phyloP scores from a whole-genome alignment of 139 green algal genomes.

The Chlamydomonas applanata region DNA sequence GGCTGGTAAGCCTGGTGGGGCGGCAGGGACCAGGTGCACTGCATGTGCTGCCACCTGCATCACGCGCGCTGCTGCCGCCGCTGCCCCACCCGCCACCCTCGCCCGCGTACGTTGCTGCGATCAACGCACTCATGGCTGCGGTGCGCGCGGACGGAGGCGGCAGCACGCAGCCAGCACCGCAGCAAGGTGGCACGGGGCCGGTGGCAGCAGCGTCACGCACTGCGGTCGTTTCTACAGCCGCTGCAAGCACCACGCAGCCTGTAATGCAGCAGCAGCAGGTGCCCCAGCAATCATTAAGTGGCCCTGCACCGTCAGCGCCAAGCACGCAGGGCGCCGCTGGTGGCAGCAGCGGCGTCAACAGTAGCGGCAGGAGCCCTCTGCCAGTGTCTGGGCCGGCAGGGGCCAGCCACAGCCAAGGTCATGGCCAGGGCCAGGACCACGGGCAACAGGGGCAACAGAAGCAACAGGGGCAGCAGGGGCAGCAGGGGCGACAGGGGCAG shows the following conservation, averaged over 20 bases:
- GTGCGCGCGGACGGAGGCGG: too few species aligned
- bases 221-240: not conserved
- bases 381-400: too few species aligned
- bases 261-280: constrained; percentile 7
- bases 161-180: not conserved
- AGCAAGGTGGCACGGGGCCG: not conserved
- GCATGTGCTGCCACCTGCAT: constrained; percentile 6
- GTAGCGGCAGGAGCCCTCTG: too few species aligned
- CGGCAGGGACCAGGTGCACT: constrained; percentile 27
- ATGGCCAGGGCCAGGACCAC: too few species aligned
- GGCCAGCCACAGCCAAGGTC: too few species aligned
- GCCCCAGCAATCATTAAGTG: too few species aligned
- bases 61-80: constrained; percentile 19
- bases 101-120: constrained; percentile 21
- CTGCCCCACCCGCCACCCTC: constrained; percentile 31
- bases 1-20: constrained; percentile 33
- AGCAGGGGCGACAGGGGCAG: constrained; percentile 1
- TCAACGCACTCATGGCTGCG: not conserved
- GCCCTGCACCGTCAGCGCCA: too few species aligned
- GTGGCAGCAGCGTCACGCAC: not conserved
- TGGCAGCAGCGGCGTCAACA: too few species aligned
- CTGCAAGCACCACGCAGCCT: not conserved
- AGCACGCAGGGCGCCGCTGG: not conserved
- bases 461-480: constrained; percentile 3
- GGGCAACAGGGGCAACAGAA: too few species aligned